Evolutionary conservation across 208 protist genomes (phyloP).

Genomic region (Trypanosomatidae sp.): DNA sequence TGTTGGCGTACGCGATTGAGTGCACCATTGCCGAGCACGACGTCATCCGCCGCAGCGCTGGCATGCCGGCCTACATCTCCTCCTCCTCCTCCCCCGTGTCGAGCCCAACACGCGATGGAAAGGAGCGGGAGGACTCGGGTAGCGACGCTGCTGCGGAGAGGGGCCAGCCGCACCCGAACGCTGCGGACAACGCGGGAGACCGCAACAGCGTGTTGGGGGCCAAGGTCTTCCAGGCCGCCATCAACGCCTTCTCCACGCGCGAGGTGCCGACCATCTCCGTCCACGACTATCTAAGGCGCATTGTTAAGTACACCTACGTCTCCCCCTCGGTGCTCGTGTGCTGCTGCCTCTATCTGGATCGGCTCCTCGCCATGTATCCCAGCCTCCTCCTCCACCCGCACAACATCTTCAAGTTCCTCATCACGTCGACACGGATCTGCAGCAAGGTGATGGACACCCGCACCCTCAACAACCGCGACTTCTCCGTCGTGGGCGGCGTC

Average conservation of each 20-base stretch:
- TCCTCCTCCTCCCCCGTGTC: neutral
- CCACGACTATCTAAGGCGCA: slow-evolving; percentile 57
- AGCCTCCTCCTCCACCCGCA: slow-evolving; percentile 41
- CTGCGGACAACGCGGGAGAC: too few species aligned
- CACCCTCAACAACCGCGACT: slow-evolving; percentile 77
- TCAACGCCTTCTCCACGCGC: slow-evolving; percentile 43
- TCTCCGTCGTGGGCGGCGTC: slow-evolving; percentile 61
- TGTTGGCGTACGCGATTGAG: slow-evolving; percentile 47
- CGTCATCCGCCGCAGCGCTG: too few species aligned
- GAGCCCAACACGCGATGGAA: too few species aligned
- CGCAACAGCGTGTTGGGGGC: too few species aligned
- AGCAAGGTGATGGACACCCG: slow-evolving; percentile 81
- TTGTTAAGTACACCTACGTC: slow-evolving; percentile 72
- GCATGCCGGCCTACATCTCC: slow-evolving; percentile 16
- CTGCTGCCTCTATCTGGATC: slow-evolving; percentile 75
- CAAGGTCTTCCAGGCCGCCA: slow-evolving; percentile 17
- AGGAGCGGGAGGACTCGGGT: too few species aligned
- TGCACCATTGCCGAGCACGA: slow-evolving; percentile 42
- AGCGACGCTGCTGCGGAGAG: too few species aligned
- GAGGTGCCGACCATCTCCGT: slow-evolving; percentile 41
- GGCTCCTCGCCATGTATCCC: slow-evolving; percentile 35
- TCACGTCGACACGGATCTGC: slow-evolving; percentile 47
- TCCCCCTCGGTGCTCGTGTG: slow-evolving; percentile 64
- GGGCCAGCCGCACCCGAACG: too few species aligned
- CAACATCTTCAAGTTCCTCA: slow-evolving; percentile 71